Evolutionary conservation across 768 basidiomycete genomes (phyloP).

Genomic region (Baorangia bicolor): DNA sequence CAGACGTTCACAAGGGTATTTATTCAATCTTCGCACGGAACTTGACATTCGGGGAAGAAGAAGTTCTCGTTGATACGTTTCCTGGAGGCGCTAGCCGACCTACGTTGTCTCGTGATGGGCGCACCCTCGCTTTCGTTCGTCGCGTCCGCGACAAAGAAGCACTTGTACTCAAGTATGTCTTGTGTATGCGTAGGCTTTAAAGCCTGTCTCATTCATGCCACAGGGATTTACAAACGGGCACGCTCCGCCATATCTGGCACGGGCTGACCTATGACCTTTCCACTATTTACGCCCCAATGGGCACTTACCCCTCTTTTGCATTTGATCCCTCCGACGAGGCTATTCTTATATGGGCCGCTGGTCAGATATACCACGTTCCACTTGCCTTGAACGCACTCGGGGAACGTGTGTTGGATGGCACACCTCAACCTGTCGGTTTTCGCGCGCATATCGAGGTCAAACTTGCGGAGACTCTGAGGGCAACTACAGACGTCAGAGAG

Average conservation of each 20-base stretch:
- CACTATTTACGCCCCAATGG: constrained; percentile 69
- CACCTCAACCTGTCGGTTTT: constrained; percentile 55
- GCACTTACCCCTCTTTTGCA: constrained; percentile 75
- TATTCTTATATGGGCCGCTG: constrained; percentile 73
- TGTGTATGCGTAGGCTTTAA: not conserved
- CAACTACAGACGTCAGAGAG: constrained; percentile 49
- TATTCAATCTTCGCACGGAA: constrained; percentile 71
- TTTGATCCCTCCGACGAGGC: constrained; percentile 39
- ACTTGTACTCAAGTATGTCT: constrained; percentile 63
- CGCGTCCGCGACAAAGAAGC: constrained; percentile 72
- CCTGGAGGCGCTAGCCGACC: constrained; percentile 77
- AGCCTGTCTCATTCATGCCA: not conserved
- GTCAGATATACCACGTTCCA: constrained; percentile 65
- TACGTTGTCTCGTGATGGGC: constrained; percentile 64
- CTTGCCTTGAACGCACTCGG: constrained; percentile 38
- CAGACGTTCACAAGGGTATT: constrained; percentile 70
- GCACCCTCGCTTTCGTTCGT: constrained; percentile 72
- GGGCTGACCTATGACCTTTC: constrained; percentile 69
- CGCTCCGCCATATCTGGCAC: constrained; percentile 62
- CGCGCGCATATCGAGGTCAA: constrained; percentile 61
- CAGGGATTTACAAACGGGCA: constrained; percentile 68
- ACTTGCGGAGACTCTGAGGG: constrained; percentile 56
- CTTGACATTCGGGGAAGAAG: constrained; percentile 52
- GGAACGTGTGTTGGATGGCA: constrained; percentile 44
- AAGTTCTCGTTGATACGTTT: constrained; percentile 50